Evolutionary conservation across 805 yeast genomes (phyloP), one percentile per base, ranked within the genome.

Genomic region (Candida andamanensis): DNA sequence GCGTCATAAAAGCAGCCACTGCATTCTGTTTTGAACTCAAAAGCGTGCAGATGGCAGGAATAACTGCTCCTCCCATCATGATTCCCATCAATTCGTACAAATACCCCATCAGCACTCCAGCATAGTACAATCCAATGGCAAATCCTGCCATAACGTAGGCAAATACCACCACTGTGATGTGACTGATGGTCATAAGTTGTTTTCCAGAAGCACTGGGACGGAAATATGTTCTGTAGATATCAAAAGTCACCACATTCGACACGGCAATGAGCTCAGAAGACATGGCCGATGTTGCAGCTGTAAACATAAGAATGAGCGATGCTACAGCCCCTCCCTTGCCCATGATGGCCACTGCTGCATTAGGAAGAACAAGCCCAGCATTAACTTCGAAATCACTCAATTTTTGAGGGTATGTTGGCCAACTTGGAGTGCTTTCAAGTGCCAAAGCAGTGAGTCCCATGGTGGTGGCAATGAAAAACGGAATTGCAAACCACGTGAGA

Each of bases 231-330:
- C 85, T 76, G 74, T 81, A 87, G 40, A 87, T 68, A 60, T 87
- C 96, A 47, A 85, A 87, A 26, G 95, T 83, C 65, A 78, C 74
- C 39, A 87, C 76, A 2, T 95, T 80, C 3, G 95, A 82, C 13
- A 85, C 89, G 2, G 95, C 82, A 51, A 87, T 84, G 49, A 87
- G 73, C 58, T 87, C 95, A 23, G 95, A 90, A 19, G 95, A 83
- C 73, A 85, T 76, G 16, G 96, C 95, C 29, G 94, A 82, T 0
- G 96, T 87, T 26, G 83, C 90, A 16, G 96, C 95, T 89, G 85
- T 83, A 58, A 87, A 87, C 8, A 86, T 74, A 67, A 87, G 60
- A 20, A 87, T 55, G 41, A 87, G 68, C 7, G 87, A 72, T 21
- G 89, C 89, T 29, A 76, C 89, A 4, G 94, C 95, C 40, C 96